Evolutionary conservation across 2,329 filamentous ascomycete species (phyloP).

Genomic region (Paecilomyces niveus): DNA sequence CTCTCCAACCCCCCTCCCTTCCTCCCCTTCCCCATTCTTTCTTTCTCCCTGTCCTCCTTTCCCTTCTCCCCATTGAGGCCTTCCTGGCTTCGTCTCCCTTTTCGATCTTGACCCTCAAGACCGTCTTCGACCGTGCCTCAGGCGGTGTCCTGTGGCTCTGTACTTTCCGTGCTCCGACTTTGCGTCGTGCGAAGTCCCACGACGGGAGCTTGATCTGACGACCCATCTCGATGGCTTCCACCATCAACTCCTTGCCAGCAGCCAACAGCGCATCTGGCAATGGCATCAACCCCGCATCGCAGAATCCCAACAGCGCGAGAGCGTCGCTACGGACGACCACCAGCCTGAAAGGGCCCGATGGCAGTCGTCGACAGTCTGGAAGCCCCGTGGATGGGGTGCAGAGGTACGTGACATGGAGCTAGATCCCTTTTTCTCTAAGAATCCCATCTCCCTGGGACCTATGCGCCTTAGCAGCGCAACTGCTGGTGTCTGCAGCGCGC

Average conservation of each 20-base stretch:
- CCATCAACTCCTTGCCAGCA: conserved; percentile 29
- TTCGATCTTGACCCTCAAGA: conserved; percentile 7
- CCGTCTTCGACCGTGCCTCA: conserved; percentile 18
- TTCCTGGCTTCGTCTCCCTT: conserved; percentile 4
- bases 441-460: conserved; percentile 2
- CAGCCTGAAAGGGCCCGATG: conserved; percentile 45
- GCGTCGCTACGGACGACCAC: conserved; percentile 45
- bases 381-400: conserved; percentile 49
- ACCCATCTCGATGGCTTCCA: conserved; percentile 34
- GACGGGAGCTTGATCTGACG: conserved; percentile 24
- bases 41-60: conserved; percentile 2
- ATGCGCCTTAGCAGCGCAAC: background rate
- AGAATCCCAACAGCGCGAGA: conserved; percentile 30
- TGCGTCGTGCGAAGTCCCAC: conserved; percentile 29
- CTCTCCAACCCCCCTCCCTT: conserved; percentile 3
- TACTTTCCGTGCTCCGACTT: conserved; percentile 21
- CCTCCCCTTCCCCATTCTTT: conserved; percentile 6
- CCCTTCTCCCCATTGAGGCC: conserved; percentile 4
- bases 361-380: conserved; percentile 48
- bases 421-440: conserved; percentile 7
- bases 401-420: conserved; percentile 40
- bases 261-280: conserved; percentile 32
- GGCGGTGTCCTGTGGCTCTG: conserved; percentile 32
- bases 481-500: background rate
- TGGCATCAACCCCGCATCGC: conserved; percentile 27